Conservation (phyloP, 805 yeast genomes). For the Ogataea dorogensis region DNA sequence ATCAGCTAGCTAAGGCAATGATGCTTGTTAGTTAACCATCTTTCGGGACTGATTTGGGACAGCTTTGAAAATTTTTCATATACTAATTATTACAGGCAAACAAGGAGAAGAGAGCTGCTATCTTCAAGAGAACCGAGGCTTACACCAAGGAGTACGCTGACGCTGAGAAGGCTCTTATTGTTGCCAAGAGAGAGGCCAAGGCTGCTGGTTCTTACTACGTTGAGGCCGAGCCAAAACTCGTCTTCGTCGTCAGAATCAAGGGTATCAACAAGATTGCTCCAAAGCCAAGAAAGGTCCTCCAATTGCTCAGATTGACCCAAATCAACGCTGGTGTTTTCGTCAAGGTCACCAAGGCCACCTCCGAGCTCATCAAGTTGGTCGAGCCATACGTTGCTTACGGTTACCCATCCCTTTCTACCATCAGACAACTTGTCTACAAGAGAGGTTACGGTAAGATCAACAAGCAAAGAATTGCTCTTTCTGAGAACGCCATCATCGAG, state of each 20-base stretch:
- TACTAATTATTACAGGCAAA: slow-evolving; percentile 39
- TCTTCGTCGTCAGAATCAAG: slow-evolving; percentile 97
- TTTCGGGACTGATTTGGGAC: slow-evolving; percentile 71
- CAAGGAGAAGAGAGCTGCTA: slow-evolving; percentile 46
- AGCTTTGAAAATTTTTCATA: slow-evolving; percentile 3
- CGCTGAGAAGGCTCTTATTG: slow-evolving; percentile 83
- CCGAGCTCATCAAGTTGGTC: slow-evolving; percentile 87
- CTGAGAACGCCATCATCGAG: slow-evolving; percentile 88
- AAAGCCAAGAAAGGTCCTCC: slow-evolving; percentile 98
- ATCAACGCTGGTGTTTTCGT: slow-evolving; percentile 94
- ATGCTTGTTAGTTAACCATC: slow-evolving; percentile 77
- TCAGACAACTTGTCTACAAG: slow-evolving; percentile 93
- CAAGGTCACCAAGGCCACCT: slow-evolving; percentile 92
- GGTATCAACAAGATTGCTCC: slow-evolving; percentile 99
- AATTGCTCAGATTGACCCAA: slow-evolving; percentile 88
- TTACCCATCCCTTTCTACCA: slow-evolving; percentile 91
- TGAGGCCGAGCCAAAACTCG: slow-evolving; percentile 91
- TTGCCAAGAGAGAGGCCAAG: slow-evolving; percentile 91
- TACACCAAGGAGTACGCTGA: slow-evolving; percentile 93
- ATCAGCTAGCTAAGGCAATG: slow-evolving; percentile 72
- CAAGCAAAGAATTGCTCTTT: slow-evolving; percentile 90
- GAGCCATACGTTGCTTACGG: slow-evolving; percentile 98
- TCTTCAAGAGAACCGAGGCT: slow-evolving; percentile 91
- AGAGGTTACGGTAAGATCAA: slow-evolving; percentile 97
- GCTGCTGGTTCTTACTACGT: slow-evolving; percentile 93